A percentile compares a stretch with the other conserved stretches of the same genome.
Evolutionary conservation across 257 asterid genomes (phyloP).

Genomic region (Ilex asprella): DNA sequence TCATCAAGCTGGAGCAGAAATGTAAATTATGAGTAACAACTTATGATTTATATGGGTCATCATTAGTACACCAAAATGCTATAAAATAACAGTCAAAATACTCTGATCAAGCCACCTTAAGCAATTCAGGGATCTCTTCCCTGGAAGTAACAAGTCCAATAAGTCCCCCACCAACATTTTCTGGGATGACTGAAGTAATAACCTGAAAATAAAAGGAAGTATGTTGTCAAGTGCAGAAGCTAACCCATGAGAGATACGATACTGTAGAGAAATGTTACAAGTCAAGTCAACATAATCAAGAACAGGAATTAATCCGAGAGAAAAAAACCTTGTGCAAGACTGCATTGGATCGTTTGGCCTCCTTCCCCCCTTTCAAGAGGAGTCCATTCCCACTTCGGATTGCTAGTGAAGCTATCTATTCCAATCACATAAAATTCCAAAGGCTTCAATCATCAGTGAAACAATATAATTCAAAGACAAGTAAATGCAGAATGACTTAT

Average conservation of each 20-base stretch:
- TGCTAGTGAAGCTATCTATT: slow-evolving; percentile 81
- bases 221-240: neutral
- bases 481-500: neutral
- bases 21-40: slow-evolving; percentile 1
- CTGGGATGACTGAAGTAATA: slow-evolving; percentile 61
- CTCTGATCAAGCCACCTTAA: slow-evolving; percentile 40
- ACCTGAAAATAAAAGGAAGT: slow-evolving; percentile 30
- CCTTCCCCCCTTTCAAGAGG: slow-evolving; percentile 81
- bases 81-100: neutral
- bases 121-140: slow-evolving; percentile 78
- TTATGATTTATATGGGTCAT: neutral
- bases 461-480: slow-evolving; percentile 1
- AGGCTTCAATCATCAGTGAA: neutral
- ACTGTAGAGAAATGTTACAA: neutral
- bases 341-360: slow-evolving; percentile 63
- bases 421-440: slow-evolving; percentile 2
- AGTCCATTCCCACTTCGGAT: slow-evolving; percentile 82
- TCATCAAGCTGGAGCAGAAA: slow-evolving; percentile 57
- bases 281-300: too few species aligned
- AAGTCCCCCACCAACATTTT: slow-evolving; percentile 58
- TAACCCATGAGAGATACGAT: too few species aligned
- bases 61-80: neutral
- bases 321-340: slow-evolving; percentile 63
- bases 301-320: too few species aligned
- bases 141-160: slow-evolving; percentile 75